Percentiles rank a stretch among this genome's conserved stretches.
Conservation (phyloP, 2,329 filamentous ascomycete genomes). For the Colletotrichum limetticola region DNA sequence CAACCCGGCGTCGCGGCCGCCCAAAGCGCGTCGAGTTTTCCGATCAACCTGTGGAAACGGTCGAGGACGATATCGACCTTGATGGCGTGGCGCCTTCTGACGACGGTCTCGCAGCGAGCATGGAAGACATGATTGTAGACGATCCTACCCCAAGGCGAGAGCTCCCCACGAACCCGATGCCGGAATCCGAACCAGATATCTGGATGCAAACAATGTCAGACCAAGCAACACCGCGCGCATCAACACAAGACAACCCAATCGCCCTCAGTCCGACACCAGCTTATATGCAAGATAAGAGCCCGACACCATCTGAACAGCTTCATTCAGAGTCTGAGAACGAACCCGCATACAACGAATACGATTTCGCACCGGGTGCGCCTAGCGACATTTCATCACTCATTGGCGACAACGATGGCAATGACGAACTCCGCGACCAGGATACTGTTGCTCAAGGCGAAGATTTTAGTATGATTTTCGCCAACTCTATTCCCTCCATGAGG, state of each 20-base stretch:
- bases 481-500: constrained; percentile 63
- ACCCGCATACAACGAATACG: constrained; percentile 21
- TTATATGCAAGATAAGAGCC: constrained; percentile 16
- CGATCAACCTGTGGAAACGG: constrained; percentile 37
- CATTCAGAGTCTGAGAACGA: constrained; percentile 28
- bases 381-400: constrained; percentile 29
- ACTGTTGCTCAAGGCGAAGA: constrained; percentile 62
- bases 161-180: constrained; percentile 1
- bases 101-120: constrained; percentile 36
- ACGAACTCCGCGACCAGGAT: constrained; percentile 45
- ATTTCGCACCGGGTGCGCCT: constrained; percentile 26
- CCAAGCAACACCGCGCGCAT: constrained; percentile 48
- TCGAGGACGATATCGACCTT: constrained; percentile 33
- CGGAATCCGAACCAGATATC: constrained; percentile 54
- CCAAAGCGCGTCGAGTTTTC: constrained; percentile 29
- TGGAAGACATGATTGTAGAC: constrained; percentile 45
- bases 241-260: constrained; percentile 17
- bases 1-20: constrained; percentile 16
- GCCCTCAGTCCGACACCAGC: constrained; percentile 7
- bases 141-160: constrained; percentile 40
- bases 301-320: constrained; percentile 23
- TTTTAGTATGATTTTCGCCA: constrained; percentile 70
- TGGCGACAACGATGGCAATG: constrained; percentile 36
- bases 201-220: constrained; percentile 57
- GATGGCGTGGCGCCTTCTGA: constrained; percentile 15